Evolutionary conservation across 768 basidiomycete species (phyloP).

Genomic region (Leccinum disarticulatum): DNA sequence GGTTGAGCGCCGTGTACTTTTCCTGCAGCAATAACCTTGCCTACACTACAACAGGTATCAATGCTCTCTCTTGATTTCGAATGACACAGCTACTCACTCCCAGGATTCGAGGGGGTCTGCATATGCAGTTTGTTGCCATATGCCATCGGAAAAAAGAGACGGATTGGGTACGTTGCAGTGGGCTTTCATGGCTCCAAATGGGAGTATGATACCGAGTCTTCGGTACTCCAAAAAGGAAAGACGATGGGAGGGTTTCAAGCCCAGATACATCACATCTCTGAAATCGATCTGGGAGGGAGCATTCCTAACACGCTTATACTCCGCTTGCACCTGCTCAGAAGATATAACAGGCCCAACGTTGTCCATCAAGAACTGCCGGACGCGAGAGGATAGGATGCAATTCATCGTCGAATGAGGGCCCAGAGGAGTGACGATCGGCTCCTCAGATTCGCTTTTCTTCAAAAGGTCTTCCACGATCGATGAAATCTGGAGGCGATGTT

Average conservation of each 20-base stretch:
- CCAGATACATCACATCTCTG: slow-evolving; percentile 40
- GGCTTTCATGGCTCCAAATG: slow-evolving; percentile 43
- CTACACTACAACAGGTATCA: slow-evolving; percentile 33
- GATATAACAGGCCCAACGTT: slow-evolving; percentile 20
- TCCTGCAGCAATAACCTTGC: slow-evolving; percentile 41
- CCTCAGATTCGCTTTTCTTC: slow-evolving; percentile 1
- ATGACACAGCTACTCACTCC: slow-evolving; percentile 37
- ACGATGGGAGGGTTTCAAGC: slow-evolving; percentile 45
- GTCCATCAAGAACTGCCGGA: slow-evolving; percentile 15
- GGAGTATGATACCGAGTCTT: slow-evolving; percentile 45
- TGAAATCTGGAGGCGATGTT: slow-evolving; percentile 29
- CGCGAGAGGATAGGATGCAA: slow-evolving; percentile 10
- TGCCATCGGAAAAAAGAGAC: slow-evolving; percentile 46
- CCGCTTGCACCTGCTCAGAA: slow-evolving; percentile 26
- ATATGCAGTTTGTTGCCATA: slow-evolving; percentile 42
- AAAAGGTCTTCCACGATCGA: slow-evolving; percentile 20
- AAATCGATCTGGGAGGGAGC: slow-evolving; percentile 42
- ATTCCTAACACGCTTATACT: slow-evolving; percentile 34
- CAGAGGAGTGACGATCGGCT: slow-evolving; percentile 9
- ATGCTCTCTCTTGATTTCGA: not conserved
- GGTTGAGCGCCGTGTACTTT: slow-evolving; percentile 36
- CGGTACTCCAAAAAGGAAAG: slow-evolving; percentile 41
- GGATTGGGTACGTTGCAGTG: slow-evolving; percentile 44
- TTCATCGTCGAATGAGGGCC: slow-evolving; percentile 18
- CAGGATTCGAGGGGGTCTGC: slow-evolving; percentile 52